Base-by-base conservation (phyloP, 345 rosid species). In the Theobroma cacao region DNA sequence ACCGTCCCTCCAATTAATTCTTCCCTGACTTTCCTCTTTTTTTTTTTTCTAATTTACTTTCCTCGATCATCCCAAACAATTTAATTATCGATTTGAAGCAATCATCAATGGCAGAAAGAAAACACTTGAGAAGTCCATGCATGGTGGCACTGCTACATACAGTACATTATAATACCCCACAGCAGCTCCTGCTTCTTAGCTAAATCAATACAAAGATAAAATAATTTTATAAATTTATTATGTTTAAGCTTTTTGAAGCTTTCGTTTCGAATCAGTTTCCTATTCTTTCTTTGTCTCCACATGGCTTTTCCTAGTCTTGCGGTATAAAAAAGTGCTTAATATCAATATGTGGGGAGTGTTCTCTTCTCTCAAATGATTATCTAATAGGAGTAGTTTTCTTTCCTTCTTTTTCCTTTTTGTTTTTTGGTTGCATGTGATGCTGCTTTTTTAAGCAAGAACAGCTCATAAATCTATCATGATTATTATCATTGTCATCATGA, bases 401-500 rank as follows among this genome's bases (percentile, higher is more conserved):
- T n/a, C n/a, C n/a, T 15, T 4, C 0, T 41, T 22, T 11, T 0
- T 17, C 30, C 8, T 3, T 56, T 58, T 10, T 56, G 13, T 10
- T 30, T 52, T 69, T 62, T 56, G 31, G 55, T 71, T 73, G 84
- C 87, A 83, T 87, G 89, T 83, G 89, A 84, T 76, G 82, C 81
- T 82, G 91, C 78, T 56, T 30, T 77, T 79, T 63, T 70, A 85
- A 86, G 89, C 83, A 87, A 86, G 56, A 64, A 78, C 89, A 84
- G 85, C 87, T 85, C 90, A 83, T 75, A 11, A 45, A 68, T 52
- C 58, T 78, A 43, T 72, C 77, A 77, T 79, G 81, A 77, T 55
- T 17, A 69, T 45, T 33, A 24, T 58, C 78, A 69, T 80, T 50
- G 58, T 48, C 70, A 82, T 77, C 67, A 22, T 36, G 36, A 17